These are phyloP conservation scores for Neurospora discreta DNA, from an alignment of 495 filamentous ascomycete genomes.

Conservation along the genomic window DNA sequence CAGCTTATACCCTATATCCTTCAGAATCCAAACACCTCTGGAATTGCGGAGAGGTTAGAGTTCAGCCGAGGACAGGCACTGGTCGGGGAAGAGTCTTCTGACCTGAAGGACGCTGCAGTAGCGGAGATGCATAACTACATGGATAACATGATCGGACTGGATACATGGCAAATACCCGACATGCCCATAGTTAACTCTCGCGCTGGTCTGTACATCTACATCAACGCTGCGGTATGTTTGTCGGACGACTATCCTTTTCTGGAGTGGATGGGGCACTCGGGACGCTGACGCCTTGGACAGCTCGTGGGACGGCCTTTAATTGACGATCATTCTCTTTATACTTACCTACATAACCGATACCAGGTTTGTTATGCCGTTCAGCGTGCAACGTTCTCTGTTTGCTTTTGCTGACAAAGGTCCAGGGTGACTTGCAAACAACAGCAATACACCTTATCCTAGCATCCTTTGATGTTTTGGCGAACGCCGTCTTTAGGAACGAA, in stretches of 20 bases:
- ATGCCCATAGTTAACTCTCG: constrained; percentile 63
- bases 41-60: constrained; percentile 40
- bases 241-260: background rate
- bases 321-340: constrained; percentile 68
- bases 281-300: constrained; percentile 37
- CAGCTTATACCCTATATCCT: constrained; percentile 42
- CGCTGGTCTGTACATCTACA: constrained; percentile 84
- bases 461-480: constrained; percentile 80
- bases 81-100: constrained; percentile 31
- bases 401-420: constrained; percentile 14
- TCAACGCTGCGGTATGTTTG: constrained; percentile 66
- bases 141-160: constrained; percentile 41
- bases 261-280: background rate
- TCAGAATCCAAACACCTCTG: constrained; percentile 28
- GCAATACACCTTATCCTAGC: constrained; percentile 74
- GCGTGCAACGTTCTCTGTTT: background rate
- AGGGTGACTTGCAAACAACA: constrained; percentile 62
- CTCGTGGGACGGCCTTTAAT: constrained; percentile 71
- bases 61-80: constrained; percentile 40
- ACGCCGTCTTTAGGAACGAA: constrained; percentile 72
- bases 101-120: constrained; percentile 31
- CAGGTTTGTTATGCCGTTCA: constrained; percentile 14
- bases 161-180: constrained; percentile 50
- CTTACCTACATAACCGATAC: constrained; percentile 73
- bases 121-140: constrained; percentile 41